Evolutionary conservation across 768 basidiomycete genomes (phyloP), one percentile per base, ranked within the genome.

Genomic region (Pisolithus microcarpus): DNA sequence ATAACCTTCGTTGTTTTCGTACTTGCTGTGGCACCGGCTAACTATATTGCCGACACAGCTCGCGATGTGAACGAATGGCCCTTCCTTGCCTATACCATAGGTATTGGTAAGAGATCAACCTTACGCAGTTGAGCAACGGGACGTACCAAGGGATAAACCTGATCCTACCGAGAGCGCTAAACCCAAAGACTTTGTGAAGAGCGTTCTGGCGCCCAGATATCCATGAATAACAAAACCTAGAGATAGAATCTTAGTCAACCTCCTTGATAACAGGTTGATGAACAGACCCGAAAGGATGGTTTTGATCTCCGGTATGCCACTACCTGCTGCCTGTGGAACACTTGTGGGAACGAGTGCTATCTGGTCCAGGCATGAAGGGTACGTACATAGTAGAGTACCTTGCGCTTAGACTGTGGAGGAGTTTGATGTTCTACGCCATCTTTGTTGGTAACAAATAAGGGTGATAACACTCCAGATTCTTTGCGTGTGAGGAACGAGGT

Each of bases 221-320:
- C 96, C 96, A 54, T 96, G 91, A 51, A 99, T 96, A 23, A 97
- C 94, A 61, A 96, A 97, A 34, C 94, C 92, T 82, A 21, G 4
- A 18, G 24, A 38, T 10, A n/a, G 52, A 16, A 58, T 23, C 52
- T 10, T 3, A 51, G 55, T 52, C 49, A 43, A 64, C 58, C 42
- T 48, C 52, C 47, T 44, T 34, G 45, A 54, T 30, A 43, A 51
- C 51, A 36, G 38, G 19, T 4, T 5, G 21, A 48, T 38, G 49
- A 46, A 11, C 10, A 13, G 48, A 83, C 89, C 91, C 46, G 87
- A 90, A 40, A 95, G 75, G 51, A 95, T 92, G 0, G 89, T 90
- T 67, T 99, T 99, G 65, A 99, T 86, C 67, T 99, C 95, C 0
- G 94, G 93, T 50, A 98, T 94, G 44, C 96, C 96, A 61, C 87